A percentile compares a stretch with the other conserved stretches of the same genome.
Conservation (phyloP, 1,284 basidiomycete genomes). For the Sanguinoderma infundibulare region DNA sequence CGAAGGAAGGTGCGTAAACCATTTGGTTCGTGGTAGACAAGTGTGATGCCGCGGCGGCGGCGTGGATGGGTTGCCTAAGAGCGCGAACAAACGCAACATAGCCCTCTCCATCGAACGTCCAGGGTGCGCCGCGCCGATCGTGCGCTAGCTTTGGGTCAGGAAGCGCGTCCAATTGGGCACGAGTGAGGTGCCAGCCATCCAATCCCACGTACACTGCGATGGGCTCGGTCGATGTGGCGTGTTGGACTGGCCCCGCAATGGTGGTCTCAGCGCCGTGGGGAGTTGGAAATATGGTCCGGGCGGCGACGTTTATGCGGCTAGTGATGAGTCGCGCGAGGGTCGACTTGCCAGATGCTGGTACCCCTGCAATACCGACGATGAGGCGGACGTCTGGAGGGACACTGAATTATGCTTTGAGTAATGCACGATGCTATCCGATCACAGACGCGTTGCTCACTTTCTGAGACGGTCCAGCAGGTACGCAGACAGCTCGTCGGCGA, state of each 20-base stretch:
- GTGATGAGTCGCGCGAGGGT: slow-evolving; percentile 66
- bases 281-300: slow-evolving; percentile 33
- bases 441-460: slow-evolving; percentile 23
- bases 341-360: slow-evolving; percentile 87
- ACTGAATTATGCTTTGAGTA: slow-evolving; percentile 37
- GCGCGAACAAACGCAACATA: slow-evolving; percentile 70
- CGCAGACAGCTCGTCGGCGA: slow-evolving; percentile 37
- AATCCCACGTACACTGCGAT: slow-evolving; percentile 64
- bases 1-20: slow-evolving; percentile 72
- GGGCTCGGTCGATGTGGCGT: slow-evolving; percentile 1
- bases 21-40: background rate
- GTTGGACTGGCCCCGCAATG: background rate
- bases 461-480: slow-evolving; percentile 35
- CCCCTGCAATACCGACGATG: slow-evolving; percentile 77
- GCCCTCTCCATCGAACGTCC: slow-evolving; percentile 68
- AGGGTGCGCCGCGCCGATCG: slow-evolving; percentile 72
- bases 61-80: slow-evolving; percentile 48
- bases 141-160: slow-evolving; percentile 75
- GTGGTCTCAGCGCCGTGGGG: slow-evolving; percentile 18
- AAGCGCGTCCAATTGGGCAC: slow-evolving; percentile 68
- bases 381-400: slow-evolving; percentile 55
- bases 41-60: slow-evolving; percentile 8
- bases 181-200: slow-evolving; percentile 86
- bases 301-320: slow-evolving; percentile 47
- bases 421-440: background rate